Conservation (phyloP, 2,329 filamentous ascomycete species). For the Triangularia setosa region DNA sequence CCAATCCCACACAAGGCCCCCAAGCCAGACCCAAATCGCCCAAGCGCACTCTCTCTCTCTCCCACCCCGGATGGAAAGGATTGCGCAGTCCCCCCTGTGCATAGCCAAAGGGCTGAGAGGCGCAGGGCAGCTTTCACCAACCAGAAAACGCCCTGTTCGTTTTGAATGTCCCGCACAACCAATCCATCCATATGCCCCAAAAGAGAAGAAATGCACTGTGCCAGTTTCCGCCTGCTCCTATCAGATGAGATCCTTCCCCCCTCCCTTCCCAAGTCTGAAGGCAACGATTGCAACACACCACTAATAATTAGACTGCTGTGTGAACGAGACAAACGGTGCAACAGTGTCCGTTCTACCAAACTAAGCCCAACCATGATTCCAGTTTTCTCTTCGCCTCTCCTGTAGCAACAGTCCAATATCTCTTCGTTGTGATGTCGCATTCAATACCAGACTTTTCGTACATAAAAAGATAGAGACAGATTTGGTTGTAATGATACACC, state of each 20-base stretch:
- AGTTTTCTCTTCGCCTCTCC: not conserved
- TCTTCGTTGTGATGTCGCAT: not conserved
- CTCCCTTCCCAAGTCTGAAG: not conserved
- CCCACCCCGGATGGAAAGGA: constrained; percentile 8
- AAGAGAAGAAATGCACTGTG: not conserved
- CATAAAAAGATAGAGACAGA: not conserved
- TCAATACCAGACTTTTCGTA: not conserved
- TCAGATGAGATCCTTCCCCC: not conserved
- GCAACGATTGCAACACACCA: not conserved
- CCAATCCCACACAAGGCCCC: not conserved
- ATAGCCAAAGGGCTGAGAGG: not conserved
- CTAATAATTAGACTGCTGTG: not conserved
- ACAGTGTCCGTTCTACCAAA: not conserved
- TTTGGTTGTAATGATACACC: not conserved
- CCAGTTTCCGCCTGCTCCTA: not conserved
- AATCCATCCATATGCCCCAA: not conserved
- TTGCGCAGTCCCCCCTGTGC: constrained; percentile 8
- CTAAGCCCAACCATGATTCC: not conserved
- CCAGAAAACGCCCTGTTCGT: not conserved
- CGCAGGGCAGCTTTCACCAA: not conserved
- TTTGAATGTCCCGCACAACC: not conserved
- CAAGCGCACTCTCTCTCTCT: not conserved
- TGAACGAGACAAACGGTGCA: not conserved
- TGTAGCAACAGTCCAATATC: not conserved
- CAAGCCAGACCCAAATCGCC: not conserved